A percentile compares a stretch with the other conserved stretches of the same genome.
These are phyloP conservation scores for Rhypophila decipiens DNA, from an alignment of 495 filamentous ascomycete genomes.

Conservation along the genomic window DNA sequence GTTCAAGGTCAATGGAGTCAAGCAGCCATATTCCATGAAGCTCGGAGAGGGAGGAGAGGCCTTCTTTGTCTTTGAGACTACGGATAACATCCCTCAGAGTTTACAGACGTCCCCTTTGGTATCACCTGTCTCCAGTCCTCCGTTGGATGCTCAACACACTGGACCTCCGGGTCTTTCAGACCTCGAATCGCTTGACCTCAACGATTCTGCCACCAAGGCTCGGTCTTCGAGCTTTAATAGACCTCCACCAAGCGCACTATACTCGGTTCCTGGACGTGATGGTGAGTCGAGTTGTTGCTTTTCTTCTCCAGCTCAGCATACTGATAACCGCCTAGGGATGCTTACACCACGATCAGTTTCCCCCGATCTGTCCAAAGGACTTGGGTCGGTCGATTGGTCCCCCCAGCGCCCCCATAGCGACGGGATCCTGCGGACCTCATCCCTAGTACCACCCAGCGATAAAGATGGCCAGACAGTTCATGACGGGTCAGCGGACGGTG, in stretches of 20 bases:
- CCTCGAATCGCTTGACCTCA: conserved; percentile 75
- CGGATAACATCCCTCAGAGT: conserved; percentile 76
- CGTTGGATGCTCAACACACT: conserved; percentile 51
- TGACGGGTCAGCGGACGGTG: conserved; percentile 28
- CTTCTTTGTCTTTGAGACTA: conserved; percentile 97
- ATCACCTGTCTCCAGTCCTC: conserved; percentile 77
- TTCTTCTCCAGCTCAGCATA: neutral
- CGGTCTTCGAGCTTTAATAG: conserved; percentile 28
- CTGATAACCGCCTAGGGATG: conserved; percentile 35
- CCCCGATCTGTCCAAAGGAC: conserved; percentile 46
- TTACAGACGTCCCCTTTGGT: conserved; percentile 91
- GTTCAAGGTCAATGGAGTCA: conserved; percentile 87
- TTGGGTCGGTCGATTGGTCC: conserved; percentile 36
- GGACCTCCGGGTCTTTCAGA: conserved; percentile 58
- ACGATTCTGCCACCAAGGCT: conserved; percentile 28
- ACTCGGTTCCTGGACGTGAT: conserved; percentile 15
- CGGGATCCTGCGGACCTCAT: conserved; percentile 30
- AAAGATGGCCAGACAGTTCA: conserved; percentile 25
- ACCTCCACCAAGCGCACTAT: conserved; percentile 30
- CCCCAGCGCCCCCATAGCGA: conserved; percentile 39
- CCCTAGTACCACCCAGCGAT: conserved; percentile 40
- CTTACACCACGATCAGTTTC: conserved; percentile 60
- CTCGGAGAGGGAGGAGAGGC: conserved; percentile 95
- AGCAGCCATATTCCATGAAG: conserved; percentile 96
- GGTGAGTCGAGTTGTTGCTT: conserved; percentile 19